These are phyloP conservation scores for Pichia sp. DNA, from an alignment of 1,139 yeast genomes.

Conservation along the genomic window DNA sequence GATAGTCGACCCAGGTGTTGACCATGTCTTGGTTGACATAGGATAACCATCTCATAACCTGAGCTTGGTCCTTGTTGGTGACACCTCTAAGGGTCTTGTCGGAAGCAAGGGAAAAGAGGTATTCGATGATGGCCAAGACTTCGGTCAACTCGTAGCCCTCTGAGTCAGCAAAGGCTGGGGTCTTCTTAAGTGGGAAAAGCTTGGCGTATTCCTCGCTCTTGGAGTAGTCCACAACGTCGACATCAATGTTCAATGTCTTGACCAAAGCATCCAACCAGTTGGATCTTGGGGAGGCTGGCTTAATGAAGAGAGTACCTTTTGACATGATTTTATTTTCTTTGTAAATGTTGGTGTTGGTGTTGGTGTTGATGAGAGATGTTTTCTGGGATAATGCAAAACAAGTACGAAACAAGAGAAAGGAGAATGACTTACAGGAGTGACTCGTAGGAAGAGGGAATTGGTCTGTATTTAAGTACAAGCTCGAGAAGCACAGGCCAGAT, in stretches of 20 bases:
- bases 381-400: no score
- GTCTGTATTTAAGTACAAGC: neutral
- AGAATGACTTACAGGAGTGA: no score
- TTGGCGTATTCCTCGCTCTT: neutral
- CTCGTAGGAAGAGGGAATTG: no score
- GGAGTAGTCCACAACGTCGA: constrained; percentile 34
- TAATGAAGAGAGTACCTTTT: constrained; percentile 20
- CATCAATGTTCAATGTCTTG: constrained; percentile 36
- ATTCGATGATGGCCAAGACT: constrained; percentile 29
- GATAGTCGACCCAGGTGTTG: constrained; percentile 7
- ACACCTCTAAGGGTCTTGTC: constrained; percentile 21
- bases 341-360: neutral
- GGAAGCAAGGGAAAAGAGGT: constrained; percentile 24
- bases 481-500: neutral
- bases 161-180: constrained; percentile 32
- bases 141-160: constrained; percentile 29
- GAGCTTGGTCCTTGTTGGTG: constrained; percentile 27
- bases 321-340: constrained; percentile 16
- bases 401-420: no score
- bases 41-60: constrained; percentile 30
- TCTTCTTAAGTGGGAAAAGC: constrained; percentile 32
- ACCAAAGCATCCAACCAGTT: constrained; percentile 19
- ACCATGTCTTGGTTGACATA: constrained; percentile 27
- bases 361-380: neutral
- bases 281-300: constrained; percentile 23